Percentiles rank a stretch among this genome's conserved stretches.
Conservation (phyloP, 345 rosid genomes). For the Gossypium longicalyx region DNA sequence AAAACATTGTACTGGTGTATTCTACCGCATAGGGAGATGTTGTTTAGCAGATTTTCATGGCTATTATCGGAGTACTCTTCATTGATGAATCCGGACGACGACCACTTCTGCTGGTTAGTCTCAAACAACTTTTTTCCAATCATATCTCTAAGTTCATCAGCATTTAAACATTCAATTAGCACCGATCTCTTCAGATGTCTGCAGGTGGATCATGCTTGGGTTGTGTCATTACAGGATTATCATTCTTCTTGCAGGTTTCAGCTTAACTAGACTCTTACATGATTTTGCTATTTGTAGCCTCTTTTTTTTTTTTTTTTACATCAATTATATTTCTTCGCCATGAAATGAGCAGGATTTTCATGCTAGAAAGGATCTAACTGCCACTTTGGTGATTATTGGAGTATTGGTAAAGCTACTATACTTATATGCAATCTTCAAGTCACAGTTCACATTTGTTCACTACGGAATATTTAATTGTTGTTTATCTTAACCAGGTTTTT, state of each 20-base stretch:
- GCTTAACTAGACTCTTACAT: neutral
- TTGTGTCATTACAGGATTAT: conserved; percentile 22
- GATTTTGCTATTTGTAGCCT: neutral
- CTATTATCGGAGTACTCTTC: conserved; percentile 8
- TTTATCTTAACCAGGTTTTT: conserved; percentile 2
- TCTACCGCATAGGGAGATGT: neutral
- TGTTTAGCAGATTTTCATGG: conserved; percentile 21
- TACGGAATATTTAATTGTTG: neutral
- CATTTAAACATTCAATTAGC: neutral
- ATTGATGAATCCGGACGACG: conserved; percentile 29
- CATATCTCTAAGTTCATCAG: neutral
- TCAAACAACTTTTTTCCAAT: neutral
- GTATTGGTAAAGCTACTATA: conserved; percentile 7
- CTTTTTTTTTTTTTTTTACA: neutral
- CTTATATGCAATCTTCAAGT: neutral
- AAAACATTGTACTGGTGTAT: neutral
- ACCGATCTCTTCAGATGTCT: conserved; percentile 18
- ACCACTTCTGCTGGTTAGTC: conserved; percentile 31
- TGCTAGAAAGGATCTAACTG: neutral
- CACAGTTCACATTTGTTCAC: neutral
- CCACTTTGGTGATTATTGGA: conserved; percentile 5
- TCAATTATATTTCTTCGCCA: neutral
- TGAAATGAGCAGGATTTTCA: conserved; percentile 5
- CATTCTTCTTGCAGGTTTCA: conserved; percentile 34
- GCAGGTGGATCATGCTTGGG: conserved; percentile 21